These are phyloP conservation scores for Didymella arachidicola DNA, from an alignment of 2,329 filamentous ascomycete genomes.

Conservation along the genomic window DNA sequence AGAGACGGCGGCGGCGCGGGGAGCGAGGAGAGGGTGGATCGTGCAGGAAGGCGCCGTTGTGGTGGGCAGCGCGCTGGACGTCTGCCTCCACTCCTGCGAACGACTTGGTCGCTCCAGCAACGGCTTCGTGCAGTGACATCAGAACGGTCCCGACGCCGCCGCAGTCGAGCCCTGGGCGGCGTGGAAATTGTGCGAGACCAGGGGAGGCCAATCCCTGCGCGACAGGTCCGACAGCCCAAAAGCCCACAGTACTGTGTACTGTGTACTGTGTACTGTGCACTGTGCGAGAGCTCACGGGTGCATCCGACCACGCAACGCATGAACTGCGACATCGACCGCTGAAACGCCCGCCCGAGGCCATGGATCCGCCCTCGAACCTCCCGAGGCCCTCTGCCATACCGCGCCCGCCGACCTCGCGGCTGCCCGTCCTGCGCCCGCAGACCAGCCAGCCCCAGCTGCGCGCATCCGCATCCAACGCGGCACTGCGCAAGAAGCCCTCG, in stretches of 20 bases:
- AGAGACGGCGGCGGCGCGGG: conserved; percentile 7
- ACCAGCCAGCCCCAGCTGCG: conserved; percentile 53
- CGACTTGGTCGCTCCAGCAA: conserved; percentile 10
- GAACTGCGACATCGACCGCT: conserved; percentile 9
- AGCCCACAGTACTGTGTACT: too few species aligned
- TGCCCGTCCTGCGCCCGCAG: conserved; percentile 58
- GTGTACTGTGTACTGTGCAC: too few species aligned
- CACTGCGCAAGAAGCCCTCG: conserved; percentile 46
- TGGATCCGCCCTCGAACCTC: conserved; percentile 45
- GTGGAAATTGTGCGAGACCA: conserved; percentile 16
- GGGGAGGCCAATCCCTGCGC: conserved; percentile 11
- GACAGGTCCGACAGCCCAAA: neutral
- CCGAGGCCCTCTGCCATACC: conserved; percentile 54
- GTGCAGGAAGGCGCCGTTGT: conserved; percentile 1
- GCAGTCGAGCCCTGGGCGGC: neutral
- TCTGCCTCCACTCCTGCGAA: conserved; percentile 14
- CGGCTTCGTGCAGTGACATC: conserved; percentile 12
- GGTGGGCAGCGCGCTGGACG: neutral
- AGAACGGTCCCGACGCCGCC: conserved; percentile 3
- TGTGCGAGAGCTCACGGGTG: neutral
- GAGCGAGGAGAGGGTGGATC: neutral
- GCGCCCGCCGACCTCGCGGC: conserved; percentile 57
- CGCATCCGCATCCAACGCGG: conserved; percentile 55
- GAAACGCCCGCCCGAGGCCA: conserved; percentile 28
- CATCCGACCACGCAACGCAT: conserved; percentile 15